Evolutionary conservation across 805 yeast species (phyloP), one percentile per base, ranked within the genome.

Genomic region (Metschnikowia gelsemii): DNA sequence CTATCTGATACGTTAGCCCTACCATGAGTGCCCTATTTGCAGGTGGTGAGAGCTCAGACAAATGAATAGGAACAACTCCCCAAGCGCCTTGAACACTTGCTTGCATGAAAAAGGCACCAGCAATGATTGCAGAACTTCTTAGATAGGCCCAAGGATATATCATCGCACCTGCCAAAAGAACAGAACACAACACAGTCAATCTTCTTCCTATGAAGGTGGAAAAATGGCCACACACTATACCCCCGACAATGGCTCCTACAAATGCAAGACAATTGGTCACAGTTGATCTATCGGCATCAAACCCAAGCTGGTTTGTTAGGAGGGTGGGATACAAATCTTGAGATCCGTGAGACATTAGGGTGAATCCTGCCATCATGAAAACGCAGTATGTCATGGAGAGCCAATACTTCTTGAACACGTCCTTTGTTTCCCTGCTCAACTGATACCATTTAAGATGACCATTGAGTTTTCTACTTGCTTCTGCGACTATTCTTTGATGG

Each of bases 41-140:
- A 7, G 45, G 45, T 2, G 63, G 62, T 14, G 85, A 75, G 37
- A 83, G 66, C 59, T 84, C 90, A 24, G 81, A 68, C 32, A 84
- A 65, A 59, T 82, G 81, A 32, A 80, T 73, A 13, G 89, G 87
- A 11, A 79, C 69, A 31, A 83, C 77, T 47, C 89, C 88, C 84
- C 87, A 84, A 4, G 80, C 80, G 24, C 88, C 89, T 66, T 80
- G 82, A 4, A 82, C 84, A 40, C 76, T 75, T 53, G 76, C 74
- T 57, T 82, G 85, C 56, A 82, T 56, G 64, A 80, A 80, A 61
- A 82, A 82, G 5, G 66, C 79, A 1, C 82, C 80, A 22, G 80
- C 84, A 47, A 75, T 70, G 17, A 79, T 74, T 13, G 72, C 70
- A 12, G 60, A 50, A 22, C 58, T 51, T 13, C 37, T 37, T 13